These are phyloP conservation scores for Colletotrichum costaricense DNA, from an alignment of 2,329 filamentous ascomycete genomes.

Conservation along the genomic window DNA sequence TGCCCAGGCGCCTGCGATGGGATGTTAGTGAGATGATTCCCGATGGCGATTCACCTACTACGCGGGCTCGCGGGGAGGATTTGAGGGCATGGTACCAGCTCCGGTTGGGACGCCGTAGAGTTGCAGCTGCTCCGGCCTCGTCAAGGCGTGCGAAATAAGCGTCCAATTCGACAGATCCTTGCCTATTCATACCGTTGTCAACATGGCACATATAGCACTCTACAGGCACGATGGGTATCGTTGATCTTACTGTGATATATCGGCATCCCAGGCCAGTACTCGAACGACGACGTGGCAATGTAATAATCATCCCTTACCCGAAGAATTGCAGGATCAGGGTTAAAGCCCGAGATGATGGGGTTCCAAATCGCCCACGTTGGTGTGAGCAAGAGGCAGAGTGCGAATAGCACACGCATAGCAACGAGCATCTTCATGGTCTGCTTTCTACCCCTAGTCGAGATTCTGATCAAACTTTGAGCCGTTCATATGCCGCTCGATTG, in stretches of 20 bases:
- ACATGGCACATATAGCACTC: too few relatives aligned
- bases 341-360: slow-evolving; percentile 65
- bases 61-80: too few relatives aligned
- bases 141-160: slow-evolving; percentile 42
- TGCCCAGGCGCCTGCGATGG: slow-evolving; percentile 14
- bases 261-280: slow-evolving; percentile 63
- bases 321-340: slow-evolving; percentile 64
- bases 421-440: neutral
- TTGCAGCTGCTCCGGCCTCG: slow-evolving; percentile 18
- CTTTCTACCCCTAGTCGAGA: neutral
- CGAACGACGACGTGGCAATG: slow-evolving; percentile 65
- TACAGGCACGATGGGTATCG: too few relatives aligned
- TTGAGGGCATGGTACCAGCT: neutral
- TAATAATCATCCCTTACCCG: slow-evolving; percentile 62
- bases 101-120: slow-evolving; percentile 20
- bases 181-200: slow-evolving; percentile 39
- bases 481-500: neutral
- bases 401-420: neutral
- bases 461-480: neutral
- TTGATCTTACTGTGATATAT: slow-evolving; percentile 54
- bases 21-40: neutral
- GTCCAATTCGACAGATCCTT: slow-evolving; percentile 54
- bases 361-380: slow-evolving; percentile 41
- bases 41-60: too few relatives aligned
- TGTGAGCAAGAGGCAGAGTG: neutral